phyloP scores from a whole-genome alignment of 208 protist species.

The Trypanosoma lewisi region DNA sequence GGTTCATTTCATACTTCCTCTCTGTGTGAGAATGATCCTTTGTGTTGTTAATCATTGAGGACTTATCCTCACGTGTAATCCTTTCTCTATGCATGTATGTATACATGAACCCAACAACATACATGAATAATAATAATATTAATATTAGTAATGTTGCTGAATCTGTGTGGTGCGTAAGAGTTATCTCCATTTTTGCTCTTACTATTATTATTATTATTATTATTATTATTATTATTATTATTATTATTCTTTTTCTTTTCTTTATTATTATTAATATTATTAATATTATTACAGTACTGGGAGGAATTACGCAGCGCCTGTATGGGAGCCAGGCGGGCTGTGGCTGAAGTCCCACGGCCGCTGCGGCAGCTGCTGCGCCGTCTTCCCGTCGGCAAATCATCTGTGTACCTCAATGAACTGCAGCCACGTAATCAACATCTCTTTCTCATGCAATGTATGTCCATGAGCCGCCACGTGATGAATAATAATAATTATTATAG shows the following conservation, averaged over 20 bases:
- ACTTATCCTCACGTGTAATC: no score
- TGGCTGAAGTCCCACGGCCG: neutral
- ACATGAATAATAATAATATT: no score
- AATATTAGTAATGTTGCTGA: no score
- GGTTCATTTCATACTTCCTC: no score
- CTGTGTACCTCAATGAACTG: slow-evolving; percentile 26
- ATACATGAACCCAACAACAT: neutral
- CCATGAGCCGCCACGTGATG: neutral
- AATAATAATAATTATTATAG: neutral
- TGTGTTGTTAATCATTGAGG: no score
- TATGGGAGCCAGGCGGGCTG: neutral
- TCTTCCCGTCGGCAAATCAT: slow-evolving; percentile 16
- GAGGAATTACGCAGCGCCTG: neutral
- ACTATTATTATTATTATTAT: neutral
- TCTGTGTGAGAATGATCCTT: no score
- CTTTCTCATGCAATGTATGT: slow-evolving; percentile 12
- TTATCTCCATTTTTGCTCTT: neutral
- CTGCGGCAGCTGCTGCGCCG: slow-evolving; percentile 20
- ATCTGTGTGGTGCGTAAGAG: no score
- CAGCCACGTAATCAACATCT: slow-evolving; percentile 8
- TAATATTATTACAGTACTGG: no score
- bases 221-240: no score
- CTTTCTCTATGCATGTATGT: neutral
- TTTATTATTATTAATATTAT: no score
- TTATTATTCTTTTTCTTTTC: no score